Percentiles rank a stretch among this genome's conserved stretches.
Conservation (phyloP, 305 asterid genomes). For the Fraxinus velutina region DNA sequence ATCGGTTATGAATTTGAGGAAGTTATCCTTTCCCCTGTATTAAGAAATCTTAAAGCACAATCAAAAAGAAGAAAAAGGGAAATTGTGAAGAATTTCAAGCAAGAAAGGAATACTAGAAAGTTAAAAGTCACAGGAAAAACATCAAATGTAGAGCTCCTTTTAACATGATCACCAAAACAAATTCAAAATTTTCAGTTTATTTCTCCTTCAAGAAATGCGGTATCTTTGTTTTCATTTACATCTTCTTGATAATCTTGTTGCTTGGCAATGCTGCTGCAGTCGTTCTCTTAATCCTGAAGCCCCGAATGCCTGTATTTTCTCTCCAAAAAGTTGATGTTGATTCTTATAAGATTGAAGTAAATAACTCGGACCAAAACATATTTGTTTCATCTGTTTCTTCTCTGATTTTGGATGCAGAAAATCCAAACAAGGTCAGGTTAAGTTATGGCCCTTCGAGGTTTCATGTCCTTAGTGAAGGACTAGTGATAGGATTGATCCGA, state of each 20-base stretch:
- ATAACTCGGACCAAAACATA: conserved; percentile 22
- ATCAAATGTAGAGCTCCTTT: conserved; percentile 20
- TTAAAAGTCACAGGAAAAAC: conserved; percentile 18
- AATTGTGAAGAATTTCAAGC: conserved; percentile 12
- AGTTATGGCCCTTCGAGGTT: conserved; percentile 39
- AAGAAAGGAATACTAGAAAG: conserved; percentile 53
- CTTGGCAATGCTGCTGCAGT: conserved; percentile 32
- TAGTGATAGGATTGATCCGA: conserved; percentile 56
- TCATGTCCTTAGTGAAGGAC: conserved; percentile 50
- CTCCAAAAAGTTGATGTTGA: conserved; percentile 40
- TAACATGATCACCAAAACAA: conserved; percentile 26
- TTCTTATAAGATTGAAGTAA: conserved; percentile 42
- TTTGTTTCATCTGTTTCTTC: conserved; percentile 44
- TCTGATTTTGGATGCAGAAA: conserved; percentile 38
- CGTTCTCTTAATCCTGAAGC: conserved; percentile 38
- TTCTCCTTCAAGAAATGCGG: conserved; percentile 37
- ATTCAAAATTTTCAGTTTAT: conserved; percentile 11
- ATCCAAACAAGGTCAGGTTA: conserved; percentile 56
- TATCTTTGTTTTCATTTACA: conserved; percentile 36
- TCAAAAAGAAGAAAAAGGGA: conserved; percentile 8
- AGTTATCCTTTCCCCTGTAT: not conserved
- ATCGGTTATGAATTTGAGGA: not conserved
- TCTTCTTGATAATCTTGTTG: conserved; percentile 28
- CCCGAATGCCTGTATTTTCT: conserved; percentile 49
- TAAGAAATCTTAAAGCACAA: conserved; percentile 27